Percentiles rank a stretch among this genome's conserved stretches.
phyloP scores from a whole-genome alignment of 129 eudicot genomes.

The Tagetes patula region DNA sequence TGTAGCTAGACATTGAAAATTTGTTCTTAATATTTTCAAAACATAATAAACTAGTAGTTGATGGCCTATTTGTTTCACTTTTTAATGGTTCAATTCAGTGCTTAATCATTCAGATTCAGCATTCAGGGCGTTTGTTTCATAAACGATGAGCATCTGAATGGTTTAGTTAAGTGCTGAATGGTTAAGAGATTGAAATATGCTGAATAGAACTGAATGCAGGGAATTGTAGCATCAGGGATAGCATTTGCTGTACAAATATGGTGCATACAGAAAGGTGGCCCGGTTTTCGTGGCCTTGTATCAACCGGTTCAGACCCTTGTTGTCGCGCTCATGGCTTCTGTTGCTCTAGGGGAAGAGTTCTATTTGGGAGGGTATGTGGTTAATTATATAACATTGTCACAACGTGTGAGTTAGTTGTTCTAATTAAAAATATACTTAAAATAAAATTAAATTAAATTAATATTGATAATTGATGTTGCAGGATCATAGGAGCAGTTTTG shows the following conservation, averaged over 20 bases:
- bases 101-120: no score
- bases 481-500: conserved; percentile 85
- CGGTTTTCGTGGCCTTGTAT: conserved; percentile 95
- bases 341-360: conserved; percentile 87
- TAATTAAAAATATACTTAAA: background rate
- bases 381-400: background rate
- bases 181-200: no score
- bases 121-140: no score
- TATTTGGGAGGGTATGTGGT: conserved; percentile 82
- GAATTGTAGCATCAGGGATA: conserved; percentile 97
- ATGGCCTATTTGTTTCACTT: no score
- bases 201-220: conserved; percentile 39
- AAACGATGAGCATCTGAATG: no score
- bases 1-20: no score
- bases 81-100: no score
- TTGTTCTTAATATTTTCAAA: no score
- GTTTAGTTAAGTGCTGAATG: no score
- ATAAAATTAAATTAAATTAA: no score
- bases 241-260: conserved; percentile 99
- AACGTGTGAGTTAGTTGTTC: background rate
- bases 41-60: no score
- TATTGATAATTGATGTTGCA: conserved; percentile 23
- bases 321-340: conserved; percentile 90
- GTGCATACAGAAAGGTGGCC: conserved; percentile 99
- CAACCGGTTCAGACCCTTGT: conserved; percentile 99